Conservation (phyloP, 2,329 filamentous ascomycete species). For the Trichoderma sp. region DNA sequence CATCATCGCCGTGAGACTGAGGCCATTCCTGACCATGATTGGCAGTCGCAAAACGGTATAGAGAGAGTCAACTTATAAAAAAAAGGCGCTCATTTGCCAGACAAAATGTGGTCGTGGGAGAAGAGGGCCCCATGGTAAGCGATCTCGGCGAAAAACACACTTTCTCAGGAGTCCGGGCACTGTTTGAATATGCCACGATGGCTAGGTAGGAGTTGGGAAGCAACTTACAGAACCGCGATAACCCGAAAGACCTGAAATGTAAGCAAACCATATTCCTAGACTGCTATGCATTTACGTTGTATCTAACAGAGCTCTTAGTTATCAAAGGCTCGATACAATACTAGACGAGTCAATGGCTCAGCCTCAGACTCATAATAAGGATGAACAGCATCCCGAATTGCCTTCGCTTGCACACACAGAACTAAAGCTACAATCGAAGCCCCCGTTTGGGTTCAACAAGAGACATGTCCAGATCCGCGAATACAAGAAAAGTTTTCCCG, state of each 20-base stretch:
- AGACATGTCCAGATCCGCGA: not conserved
- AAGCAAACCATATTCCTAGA: not conserved
- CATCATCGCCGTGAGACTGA: too few relatives aligned
- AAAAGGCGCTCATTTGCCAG: too few relatives aligned
- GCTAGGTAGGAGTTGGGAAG: constrained; percentile 6
- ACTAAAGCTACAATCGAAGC: not conserved
- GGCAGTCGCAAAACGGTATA: too few relatives aligned
- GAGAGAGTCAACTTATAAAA: too few relatives aligned
- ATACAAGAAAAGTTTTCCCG: too few relatives aligned
- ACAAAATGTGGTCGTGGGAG: too few relatives aligned
- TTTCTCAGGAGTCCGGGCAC: not conserved
- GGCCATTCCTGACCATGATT: too few relatives aligned
- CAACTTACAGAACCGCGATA: not conserved
- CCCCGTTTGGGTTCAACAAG: not conserved
- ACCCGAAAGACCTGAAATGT: not conserved
- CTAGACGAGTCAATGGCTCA: not conserved
- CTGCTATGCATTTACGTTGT: not conserved
- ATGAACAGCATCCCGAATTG: not conserved
- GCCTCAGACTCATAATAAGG: not conserved
- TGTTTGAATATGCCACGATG: constrained; percentile 18
- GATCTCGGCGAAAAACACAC: not conserved
- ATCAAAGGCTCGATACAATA: too few relatives aligned
- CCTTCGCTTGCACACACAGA: not conserved
- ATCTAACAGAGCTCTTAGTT: not conserved
- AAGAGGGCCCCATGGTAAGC: constrained; percentile 5